These are phyloP conservation scores for Chytriomyces sp. DNA, from an alignment of 192 early-diverging fungal species.

Conservation along the genomic window DNA sequence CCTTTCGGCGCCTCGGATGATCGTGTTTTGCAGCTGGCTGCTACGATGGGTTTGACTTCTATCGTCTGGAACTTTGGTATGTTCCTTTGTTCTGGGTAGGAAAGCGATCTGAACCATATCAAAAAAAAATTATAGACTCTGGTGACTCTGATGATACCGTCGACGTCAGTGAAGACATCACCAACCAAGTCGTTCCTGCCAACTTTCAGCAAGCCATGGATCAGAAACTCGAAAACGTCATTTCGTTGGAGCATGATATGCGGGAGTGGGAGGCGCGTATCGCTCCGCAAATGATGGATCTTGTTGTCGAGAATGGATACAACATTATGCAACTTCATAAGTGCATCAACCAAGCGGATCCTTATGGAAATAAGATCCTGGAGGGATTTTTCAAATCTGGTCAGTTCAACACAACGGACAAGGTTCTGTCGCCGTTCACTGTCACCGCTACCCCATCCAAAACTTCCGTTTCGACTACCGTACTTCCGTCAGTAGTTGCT, in stretches of 20 bases:
- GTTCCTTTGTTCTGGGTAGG: slow-evolving; percentile 16
- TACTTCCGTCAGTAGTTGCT: too few species aligned
- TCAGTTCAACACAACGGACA: background rate
- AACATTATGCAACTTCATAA: slow-evolving; percentile 5
- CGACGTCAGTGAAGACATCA: background rate
- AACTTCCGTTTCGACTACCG: too few species aligned
- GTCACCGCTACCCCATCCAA: background rate
- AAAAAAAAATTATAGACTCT: background rate
- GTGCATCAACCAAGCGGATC: background rate
- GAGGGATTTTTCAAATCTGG: slow-evolving; percentile 3
- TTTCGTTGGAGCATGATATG: slow-evolving; percentile 9
- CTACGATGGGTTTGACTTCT: background rate
- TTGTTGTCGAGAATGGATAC: background rate
- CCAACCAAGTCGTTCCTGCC: background rate
- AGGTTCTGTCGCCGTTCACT: background rate
- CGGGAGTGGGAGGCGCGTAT: background rate
- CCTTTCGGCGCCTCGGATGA: slow-evolving; percentile 74
- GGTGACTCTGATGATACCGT: background rate
- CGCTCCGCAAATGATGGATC: background rate
- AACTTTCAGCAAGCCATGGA: background rate
- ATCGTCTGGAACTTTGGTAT: slow-evolving; percentile 40
- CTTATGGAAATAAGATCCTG: slow-evolving; percentile 9
- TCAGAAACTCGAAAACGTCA: background rate
- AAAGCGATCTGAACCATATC: background rate
- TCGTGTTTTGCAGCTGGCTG: slow-evolving; percentile 46